phyloP scores from a whole-genome alignment of 169 alveolate genomes.

The Eimeria necatrix region DNA sequence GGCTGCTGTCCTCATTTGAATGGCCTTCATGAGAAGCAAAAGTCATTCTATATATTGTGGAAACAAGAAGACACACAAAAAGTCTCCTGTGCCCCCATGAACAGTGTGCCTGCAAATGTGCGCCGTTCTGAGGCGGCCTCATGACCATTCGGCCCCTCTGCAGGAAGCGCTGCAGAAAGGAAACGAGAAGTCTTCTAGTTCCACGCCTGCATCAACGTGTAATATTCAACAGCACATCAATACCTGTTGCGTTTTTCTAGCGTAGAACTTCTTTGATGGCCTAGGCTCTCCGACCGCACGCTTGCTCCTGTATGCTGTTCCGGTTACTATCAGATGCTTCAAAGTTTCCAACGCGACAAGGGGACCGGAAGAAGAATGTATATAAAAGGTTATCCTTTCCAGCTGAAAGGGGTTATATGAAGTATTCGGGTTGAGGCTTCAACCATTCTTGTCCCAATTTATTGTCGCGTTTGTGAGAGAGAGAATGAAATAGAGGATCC shows the following conservation, averaged over 20 bases:
- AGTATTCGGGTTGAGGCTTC: no score
- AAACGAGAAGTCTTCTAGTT: background rate
- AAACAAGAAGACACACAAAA: conserved; percentile 20
- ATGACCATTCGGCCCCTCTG: conserved; percentile 55
- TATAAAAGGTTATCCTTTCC: background rate
- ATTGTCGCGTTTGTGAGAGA: no score
- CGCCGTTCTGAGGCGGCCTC: conserved; percentile 76
- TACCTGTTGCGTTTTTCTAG: background rate
- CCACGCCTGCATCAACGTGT: background rate
- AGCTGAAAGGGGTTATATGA: no score
- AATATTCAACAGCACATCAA: background rate
- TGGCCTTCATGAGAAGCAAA: background rate
- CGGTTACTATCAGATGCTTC: background rate
- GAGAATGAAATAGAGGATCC: no score
- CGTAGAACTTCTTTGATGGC: background rate
- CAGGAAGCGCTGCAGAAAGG: background rate
- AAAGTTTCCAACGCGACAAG: background rate
- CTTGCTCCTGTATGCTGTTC: background rate
- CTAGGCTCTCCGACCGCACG: background rate
- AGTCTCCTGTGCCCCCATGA: background rate
- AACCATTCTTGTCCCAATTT: no score
- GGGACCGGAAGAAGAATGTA: background rate
- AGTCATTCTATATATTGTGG: background rate
- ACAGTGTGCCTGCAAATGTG: background rate
- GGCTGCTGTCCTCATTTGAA: background rate